Evolutionary conservation across 2,329 filamentous ascomycete genomes (phyloP), one percentile per base, ranked within the genome.

Genomic region (Lachnellula subtilissima): DNA sequence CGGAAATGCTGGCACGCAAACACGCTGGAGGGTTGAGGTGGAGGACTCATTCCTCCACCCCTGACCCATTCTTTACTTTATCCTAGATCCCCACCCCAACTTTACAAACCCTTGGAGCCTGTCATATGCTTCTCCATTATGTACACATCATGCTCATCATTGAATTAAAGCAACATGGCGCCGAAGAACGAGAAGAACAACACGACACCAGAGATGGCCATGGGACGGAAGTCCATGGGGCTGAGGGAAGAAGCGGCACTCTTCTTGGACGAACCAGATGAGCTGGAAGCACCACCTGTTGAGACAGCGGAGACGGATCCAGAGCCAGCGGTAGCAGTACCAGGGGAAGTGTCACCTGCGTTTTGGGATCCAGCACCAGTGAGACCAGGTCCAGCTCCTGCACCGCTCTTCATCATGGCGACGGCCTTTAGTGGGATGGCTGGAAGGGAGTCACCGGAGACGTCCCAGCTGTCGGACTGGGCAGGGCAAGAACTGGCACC

Each of bases 391-490:
- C 75, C 76, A 14, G 59, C 66, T 50, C 79, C 79, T 40, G 78
- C 78, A 58, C 79, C 79, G 19, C 73, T 71, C 60, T 72, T 71
- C 69, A 81, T 73, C 68, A 73, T 76, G 17, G 49, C 69, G 53
- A 68, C 64, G 22, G 76, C 77, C 48, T 67, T 72, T 8, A 65
- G 62, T 50, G 79, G 79, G 48, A 80, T 74, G 39, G 75, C 74
- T 37, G 79, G 79, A n/a, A 81, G 75, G 36, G 65, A 55, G 60
- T 75, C 68, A 42, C 72, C 65, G 43, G 69, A 67, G 52, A 81
- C 75, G 55, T 80, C 71, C 78, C 78, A 82, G 57, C 72, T 75
- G 53, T 65, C 61, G 61, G 72, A 74, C 61, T 73, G 59, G 17
- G 68, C 37, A 36, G 79, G 79, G 72, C 79, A 82, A 17, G 69